Conservation (phyloP, 768 basidiomycete species). For the Kwoniella europaea region DNA sequence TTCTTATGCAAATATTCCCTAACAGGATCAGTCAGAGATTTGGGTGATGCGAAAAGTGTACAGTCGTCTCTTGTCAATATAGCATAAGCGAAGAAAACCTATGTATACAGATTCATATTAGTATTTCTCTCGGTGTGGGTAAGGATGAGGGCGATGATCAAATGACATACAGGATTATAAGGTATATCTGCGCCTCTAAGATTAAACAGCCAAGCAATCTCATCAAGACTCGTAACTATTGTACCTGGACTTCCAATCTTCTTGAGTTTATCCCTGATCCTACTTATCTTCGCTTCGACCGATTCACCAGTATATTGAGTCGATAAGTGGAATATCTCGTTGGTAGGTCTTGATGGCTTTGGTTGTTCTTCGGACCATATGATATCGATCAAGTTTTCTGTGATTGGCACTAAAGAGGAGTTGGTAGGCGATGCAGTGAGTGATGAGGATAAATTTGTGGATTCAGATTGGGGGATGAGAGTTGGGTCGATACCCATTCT, state of each 20-base stretch:
- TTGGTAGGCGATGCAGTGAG: conserved; percentile 61
- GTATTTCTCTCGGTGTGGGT: too few relatives aligned
- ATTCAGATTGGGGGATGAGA: conserved; percentile 64
- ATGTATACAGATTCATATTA: neutral
- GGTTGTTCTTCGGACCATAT: conserved; percentile 56
- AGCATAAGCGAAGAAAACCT: conserved; percentile 92
- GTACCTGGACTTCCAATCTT: conserved; percentile 67
- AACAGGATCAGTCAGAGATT: conserved; percentile 63
- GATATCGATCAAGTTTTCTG: conserved; percentile 68
- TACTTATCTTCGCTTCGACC: conserved; percentile 66
- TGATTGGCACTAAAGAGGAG: conserved; percentile 71
- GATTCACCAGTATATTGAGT: conserved; percentile 72
- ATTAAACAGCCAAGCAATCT: conserved; percentile 74
- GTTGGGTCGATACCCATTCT: conserved; percentile 67
- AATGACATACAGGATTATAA: conserved; percentile 71
- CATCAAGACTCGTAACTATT: conserved; percentile 87
- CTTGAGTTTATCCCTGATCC: conserved; percentile 69
- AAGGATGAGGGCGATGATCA: too few relatives aligned
- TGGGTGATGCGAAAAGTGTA: conserved; percentile 71
- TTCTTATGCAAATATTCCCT: conserved; percentile 64
- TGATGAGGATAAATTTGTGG: conserved; percentile 66
- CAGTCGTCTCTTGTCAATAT: conserved; percentile 68
- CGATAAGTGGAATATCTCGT: conserved; percentile 71
- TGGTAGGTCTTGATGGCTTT: conserved; percentile 72
- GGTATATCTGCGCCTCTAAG: conserved; percentile 89